phyloP scores from a whole-genome alignment of 495 filamentous ascomycete species.

The Penicillium macrosclerotiorum region DNA sequence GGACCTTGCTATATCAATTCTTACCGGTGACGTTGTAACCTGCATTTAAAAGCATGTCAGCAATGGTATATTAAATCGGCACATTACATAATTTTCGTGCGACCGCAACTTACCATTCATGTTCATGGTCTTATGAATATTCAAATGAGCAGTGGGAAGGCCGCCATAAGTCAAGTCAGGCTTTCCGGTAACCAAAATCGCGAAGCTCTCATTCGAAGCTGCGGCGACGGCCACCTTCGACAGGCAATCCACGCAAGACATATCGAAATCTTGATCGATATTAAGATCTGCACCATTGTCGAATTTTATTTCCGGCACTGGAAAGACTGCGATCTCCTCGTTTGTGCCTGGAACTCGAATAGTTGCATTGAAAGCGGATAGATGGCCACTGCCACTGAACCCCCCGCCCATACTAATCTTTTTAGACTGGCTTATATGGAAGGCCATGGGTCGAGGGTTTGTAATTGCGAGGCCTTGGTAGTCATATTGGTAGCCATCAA shows the following conservation, averaged over 20 bases:
- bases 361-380: slow-evolving; percentile 27
- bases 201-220: slow-evolving; percentile 23
- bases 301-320: slow-evolving; percentile 23
- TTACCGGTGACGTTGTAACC: slow-evolving; percentile 28
- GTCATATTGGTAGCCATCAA: slow-evolving; percentile 28
- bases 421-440: slow-evolving; percentile 18
- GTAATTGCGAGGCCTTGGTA: slow-evolving; percentile 23
- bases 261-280: slow-evolving; percentile 28
- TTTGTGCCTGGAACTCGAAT: slow-evolving; percentile 13
- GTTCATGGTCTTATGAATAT: slow-evolving; percentile 29
- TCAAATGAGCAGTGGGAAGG: slow-evolving; percentile 26
- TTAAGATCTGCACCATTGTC: slow-evolving; percentile 11
- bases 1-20: not conserved
- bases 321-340: slow-evolving; percentile 21
- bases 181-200: slow-evolving; percentile 19
- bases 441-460: slow-evolving; percentile 15
- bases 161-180: slow-evolving; percentile 22
- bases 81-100: too few relatives aligned
- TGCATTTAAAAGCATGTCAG: not conserved
- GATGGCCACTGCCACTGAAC: slow-evolving; percentile 26
- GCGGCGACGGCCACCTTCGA: slow-evolving; percentile 20
- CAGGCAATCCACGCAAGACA: slow-evolving; percentile 30
- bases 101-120: slow-evolving; percentile 13
- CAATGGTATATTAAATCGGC: not conserved
- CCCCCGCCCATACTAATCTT: slow-evolving; percentile 19